Base-by-base conservation (phyloP, 495 filamentous ascomycete species). In the Penicillium diatomitis region DNA sequence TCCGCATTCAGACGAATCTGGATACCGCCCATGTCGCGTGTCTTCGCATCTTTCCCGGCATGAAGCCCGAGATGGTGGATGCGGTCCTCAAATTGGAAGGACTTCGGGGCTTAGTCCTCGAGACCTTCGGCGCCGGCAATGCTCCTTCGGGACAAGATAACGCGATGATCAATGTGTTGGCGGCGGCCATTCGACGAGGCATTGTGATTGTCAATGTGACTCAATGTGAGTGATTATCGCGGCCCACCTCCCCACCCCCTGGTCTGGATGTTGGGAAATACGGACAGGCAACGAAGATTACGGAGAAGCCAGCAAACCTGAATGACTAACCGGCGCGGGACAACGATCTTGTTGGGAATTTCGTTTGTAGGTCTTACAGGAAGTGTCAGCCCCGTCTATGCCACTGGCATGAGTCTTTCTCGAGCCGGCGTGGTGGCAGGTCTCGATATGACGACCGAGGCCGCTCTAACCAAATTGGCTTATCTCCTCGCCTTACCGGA, bases 101-200 rank as follows among this genome's bases (percentile, higher is more conserved):
- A 8, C 71, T 98, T 8, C 79, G 84, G 44, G 92, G 92, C 0
- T 67, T 98, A 38, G 82, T 98, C 12, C 73, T 98, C 29, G 90
- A 96, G 72, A 96, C 92, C 0, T 98, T 96, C 65, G 92, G 92
- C 32, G 87, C 90, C 52, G 92, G 92, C 32, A 98, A 96, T 64
- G 88, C 91, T 0, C 92, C 92, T 2, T 83, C 81, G 32, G 88
- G 88, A 5, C 81, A 82, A 33, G 92, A 97, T 64, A 85, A 83
- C 28, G 83, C 82, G 41, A 72, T 98, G 63, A 94, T 86, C 39
- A 83, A 82, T 34, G 86, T 94, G 11, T 78, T 98, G 59, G 75
- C 78, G 10, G 74, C 78, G 29, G 92, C 89, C 8, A 85, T 95
- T 37, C 67, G 80, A 49, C 76, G 86, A 49, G 92, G 89, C 4